Conservation (phyloP, 1,139 yeast genomes). For the Pichia sp. region DNA sequence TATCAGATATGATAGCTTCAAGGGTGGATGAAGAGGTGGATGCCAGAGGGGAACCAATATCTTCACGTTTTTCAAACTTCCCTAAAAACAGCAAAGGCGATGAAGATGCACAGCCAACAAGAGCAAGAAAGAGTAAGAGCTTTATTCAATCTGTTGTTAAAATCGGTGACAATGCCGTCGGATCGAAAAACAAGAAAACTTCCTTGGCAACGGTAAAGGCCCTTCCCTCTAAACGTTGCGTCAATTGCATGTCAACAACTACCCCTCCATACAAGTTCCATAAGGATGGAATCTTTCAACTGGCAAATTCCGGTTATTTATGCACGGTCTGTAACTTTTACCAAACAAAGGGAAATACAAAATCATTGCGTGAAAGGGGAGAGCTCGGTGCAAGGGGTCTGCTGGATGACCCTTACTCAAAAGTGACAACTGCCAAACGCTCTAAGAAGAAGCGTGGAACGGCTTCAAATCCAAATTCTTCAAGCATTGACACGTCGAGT, state of each 20-base stretch:
- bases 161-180: conserved; percentile 27
- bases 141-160: conserved; percentile 30
- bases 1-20: conserved; percentile 26
- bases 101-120: conserved; percentile 25
- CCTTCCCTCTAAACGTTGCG: conserved; percentile 22
- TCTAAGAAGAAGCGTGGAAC: conserved; percentile 13
- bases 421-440: not conserved
- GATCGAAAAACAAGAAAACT: conserved; percentile 14
- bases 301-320: conserved; percentile 32
- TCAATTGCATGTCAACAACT: conserved; percentile 30
- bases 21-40: conserved; percentile 19
- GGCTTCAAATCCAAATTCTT: conserved; percentile 4
- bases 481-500: conserved; percentile 12
- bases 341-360: conserved; percentile 23
- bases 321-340: conserved; percentile 29
- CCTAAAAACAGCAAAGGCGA: conserved; percentile 23
- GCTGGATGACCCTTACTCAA: conserved; percentile 31
- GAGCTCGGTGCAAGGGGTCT: conserved; percentile 31
- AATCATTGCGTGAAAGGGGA: conserved; percentile 29
- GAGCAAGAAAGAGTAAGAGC: conserved; percentile 30
- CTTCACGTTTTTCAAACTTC: conserved; percentile 31
- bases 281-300: conserved; percentile 31
- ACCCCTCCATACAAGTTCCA: conserved; percentile 33
- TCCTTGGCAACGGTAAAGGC: not conserved
- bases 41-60: conserved; percentile 27